A percentile compares a stretch with the other conserved stretches of the same genome.
Evolutionary conservation across 2,329 filamentous ascomycete species (phyloP).

Genomic region (Epicoccum nigrum): DNA sequence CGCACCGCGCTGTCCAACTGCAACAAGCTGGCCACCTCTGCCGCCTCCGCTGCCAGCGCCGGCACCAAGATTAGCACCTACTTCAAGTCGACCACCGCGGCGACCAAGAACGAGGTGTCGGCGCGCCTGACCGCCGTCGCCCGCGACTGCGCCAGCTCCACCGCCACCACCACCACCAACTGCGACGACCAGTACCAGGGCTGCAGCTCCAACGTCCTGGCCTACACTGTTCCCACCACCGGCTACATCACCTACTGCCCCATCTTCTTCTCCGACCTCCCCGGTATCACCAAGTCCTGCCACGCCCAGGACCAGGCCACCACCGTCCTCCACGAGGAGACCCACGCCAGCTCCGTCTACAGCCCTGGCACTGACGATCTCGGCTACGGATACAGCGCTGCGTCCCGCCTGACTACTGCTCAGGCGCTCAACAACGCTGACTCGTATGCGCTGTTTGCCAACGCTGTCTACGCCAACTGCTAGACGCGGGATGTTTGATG

Average conservation of each 20-base stretch:
- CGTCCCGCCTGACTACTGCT: constrained; percentile 52
- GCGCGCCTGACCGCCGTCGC: constrained; percentile 53
- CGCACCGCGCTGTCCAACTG: constrained; percentile 62
- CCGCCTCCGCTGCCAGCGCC: constrained; percentile 56
- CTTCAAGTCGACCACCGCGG: constrained; percentile 64
- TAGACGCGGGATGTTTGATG: constrained; percentile 10
- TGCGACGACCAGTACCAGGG: constrained; percentile 64
- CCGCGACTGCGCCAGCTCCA: constrained; percentile 60
- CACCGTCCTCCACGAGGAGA: constrained; percentile 69
- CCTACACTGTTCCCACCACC: constrained; percentile 63
- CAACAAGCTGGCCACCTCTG: constrained; percentile 58
- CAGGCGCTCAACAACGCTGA: constrained; percentile 70
- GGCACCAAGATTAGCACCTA: constrained; percentile 63
- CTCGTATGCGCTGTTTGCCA: constrained; percentile 62
- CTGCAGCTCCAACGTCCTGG: constrained; percentile 59
- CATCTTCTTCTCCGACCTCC: constrained; percentile 63
- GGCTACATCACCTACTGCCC: constrained; percentile 68
- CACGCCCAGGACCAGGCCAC: constrained; percentile 70
- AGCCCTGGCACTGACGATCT: constrained; percentile 63
- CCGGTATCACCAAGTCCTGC: constrained; percentile 58
- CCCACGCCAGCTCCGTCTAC: constrained; percentile 64
- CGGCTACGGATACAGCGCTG: constrained; percentile 61
- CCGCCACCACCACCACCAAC: constrained; percentile 60
- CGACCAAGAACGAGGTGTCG: constrained; percentile 49
- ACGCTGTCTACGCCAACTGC: constrained; percentile 45